Evolutionary conservation across 805 yeast genomes (phyloP).

Genomic region (Groenewaldozyma salmanticensis): DNA sequence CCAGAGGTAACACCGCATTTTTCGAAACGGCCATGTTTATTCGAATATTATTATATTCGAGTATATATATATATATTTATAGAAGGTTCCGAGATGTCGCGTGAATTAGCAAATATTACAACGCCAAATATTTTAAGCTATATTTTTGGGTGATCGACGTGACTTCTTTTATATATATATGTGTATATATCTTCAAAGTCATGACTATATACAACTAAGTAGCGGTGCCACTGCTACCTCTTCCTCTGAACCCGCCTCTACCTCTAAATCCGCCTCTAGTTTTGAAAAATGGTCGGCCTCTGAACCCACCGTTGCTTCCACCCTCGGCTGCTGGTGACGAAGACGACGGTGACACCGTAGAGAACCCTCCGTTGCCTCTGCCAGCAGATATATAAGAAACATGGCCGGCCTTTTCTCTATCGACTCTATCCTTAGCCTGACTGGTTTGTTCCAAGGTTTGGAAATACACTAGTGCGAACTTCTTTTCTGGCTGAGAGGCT

Average conservation of each 20-base stretch:
- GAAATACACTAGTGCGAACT: slow-evolving; percentile 30
- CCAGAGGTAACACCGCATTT: slow-evolving; percentile 12
- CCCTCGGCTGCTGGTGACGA: neutral
- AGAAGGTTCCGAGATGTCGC: too few relatives aligned
- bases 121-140: too few relatives aligned
- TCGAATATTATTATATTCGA: neutral
- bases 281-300: too few relatives aligned
- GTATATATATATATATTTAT: neutral
- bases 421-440: slow-evolving; percentile 27
- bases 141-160: too few relatives aligned
- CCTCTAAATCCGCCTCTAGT: slow-evolving; percentile 3
- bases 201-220: too few relatives aligned
- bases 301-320: slow-evolving; percentile 4
- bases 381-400: slow-evolving; percentile 17
- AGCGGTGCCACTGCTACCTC: too few relatives aligned
- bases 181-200: too few relatives aligned
- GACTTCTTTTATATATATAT: too few relatives aligned
- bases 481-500: slow-evolving; percentile 20
- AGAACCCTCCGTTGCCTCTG: neutral
- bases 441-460: slow-evolving; percentile 27
- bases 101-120: slow-evolving; percentile 1
- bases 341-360: neutral
- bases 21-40: neutral
- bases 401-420: slow-evolving; percentile 25
- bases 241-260: slow-evolving; percentile 5